These are phyloP conservation scores for Globisporangium barbulae DNA, from an alignment of 352 stramenopile genomes.

Conservation along the genomic window DNA sequence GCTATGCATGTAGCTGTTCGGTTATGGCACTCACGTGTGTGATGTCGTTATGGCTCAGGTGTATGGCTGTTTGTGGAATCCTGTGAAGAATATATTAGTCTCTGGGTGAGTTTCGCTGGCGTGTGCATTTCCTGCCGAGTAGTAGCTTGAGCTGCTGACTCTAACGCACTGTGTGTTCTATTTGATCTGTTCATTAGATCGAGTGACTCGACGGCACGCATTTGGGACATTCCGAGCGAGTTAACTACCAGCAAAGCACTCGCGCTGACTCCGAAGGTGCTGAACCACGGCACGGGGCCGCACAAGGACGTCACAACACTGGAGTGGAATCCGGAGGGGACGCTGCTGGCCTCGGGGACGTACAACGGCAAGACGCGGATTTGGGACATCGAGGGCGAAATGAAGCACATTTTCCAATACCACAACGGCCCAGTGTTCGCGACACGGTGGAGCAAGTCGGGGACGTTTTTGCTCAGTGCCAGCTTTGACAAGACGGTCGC, in stretches of 20 bases:
- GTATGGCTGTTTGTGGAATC: slow-evolving; percentile 98
- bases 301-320: slow-evolving; percentile 98
- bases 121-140: background rate
- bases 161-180: background rate
- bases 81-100: slow-evolving; percentile 92
- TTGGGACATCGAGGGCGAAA: slow-evolving; percentile 70
- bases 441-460: slow-evolving; percentile 79
- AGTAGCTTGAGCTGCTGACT: background rate
- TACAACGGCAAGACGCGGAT: slow-evolving; percentile 93
- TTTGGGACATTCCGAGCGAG: slow-evolving; percentile 91
- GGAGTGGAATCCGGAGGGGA: slow-evolving; percentile 94
- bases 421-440: slow-evolving; percentile 86
- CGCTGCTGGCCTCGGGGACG: slow-evolving; percentile 91
- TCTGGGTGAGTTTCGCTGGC: slow-evolving; percentile 54
- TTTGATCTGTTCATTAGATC: slow-evolving; percentile 33
- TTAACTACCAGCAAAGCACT: slow-evolving; percentile 34
- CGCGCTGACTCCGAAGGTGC: slow-evolving; percentile 41
- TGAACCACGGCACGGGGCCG: slow-evolving; percentile 79
- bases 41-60: slow-evolving; percentile 71
- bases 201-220: slow-evolving; percentile 93
- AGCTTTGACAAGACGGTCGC: slow-evolving; percentile 87
- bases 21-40: slow-evolving; percentile 7
- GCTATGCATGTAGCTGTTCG: background rate
- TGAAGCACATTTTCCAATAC: slow-evolving; percentile 81
- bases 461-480: slow-evolving; percentile 67